Evolutionary conservation across 257 asterid genomes (phyloP).

Genomic region (Rubia yunnanensis): DNA sequence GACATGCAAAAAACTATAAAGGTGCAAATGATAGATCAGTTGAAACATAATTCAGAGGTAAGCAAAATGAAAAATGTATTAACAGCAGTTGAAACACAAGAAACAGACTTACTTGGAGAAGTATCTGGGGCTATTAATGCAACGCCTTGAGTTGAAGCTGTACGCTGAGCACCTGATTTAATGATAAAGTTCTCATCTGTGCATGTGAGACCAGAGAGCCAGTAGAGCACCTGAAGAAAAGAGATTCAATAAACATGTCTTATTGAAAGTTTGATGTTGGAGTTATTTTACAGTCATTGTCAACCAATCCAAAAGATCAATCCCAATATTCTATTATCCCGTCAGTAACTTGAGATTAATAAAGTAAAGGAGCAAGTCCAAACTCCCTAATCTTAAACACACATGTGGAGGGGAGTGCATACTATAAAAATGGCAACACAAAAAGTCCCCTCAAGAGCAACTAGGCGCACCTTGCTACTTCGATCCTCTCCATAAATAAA

Average conservation of each 20-base stretch:
- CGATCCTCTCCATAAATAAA: neutral
- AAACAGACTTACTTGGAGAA: conserved; percentile 68
- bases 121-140: conserved; percentile 75
- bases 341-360: no score
- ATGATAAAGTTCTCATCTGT: conserved; percentile 80
- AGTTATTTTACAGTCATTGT: no score
- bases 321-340: no score
- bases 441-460: neutral
- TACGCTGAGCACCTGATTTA: conserved; percentile 97
- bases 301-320: neutral
- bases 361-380: neutral
- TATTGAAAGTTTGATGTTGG: neutral
- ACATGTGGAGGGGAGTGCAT: neutral
- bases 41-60: neutral
- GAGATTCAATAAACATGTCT: neutral
- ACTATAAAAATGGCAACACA: neutral
- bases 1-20: neutral
- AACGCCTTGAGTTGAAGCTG: conserved; percentile 70
- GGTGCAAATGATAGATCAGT: neutral
- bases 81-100: neutral
- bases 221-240: conserved; percentile 63
- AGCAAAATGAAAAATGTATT: neutral
- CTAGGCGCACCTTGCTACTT: neutral
- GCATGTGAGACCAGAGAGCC: conserved; percentile 96
- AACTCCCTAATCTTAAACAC: neutral